phyloP scores from a whole-genome alignment of 805 yeast species.

The Teunomyces aglyptinius region DNA sequence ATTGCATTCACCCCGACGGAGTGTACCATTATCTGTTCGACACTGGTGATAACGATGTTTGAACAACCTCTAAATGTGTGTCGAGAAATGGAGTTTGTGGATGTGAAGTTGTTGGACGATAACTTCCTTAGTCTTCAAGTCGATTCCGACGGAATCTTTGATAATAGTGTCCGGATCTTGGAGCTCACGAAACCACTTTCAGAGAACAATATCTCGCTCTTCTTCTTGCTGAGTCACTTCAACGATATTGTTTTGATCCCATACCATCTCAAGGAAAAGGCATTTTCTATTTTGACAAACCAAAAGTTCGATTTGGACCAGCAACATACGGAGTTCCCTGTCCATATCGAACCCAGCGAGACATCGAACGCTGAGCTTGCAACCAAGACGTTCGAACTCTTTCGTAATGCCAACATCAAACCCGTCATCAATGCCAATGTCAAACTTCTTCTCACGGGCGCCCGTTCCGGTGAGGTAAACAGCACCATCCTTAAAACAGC shows the following conservation, averaged over 20 bases:
- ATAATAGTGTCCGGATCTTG: constrained; percentile 50
- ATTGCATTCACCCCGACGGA: constrained; percentile 63
- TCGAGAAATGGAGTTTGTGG: constrained; percentile 26
- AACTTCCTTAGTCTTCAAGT: constrained; percentile 55
- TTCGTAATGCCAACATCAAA: constrained; percentile 34
- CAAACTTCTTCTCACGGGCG: constrained; percentile 55
- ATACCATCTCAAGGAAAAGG: constrained; percentile 39
- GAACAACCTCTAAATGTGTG: constrained; percentile 37
- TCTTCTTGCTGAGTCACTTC: constrained; percentile 62
- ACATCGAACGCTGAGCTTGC: constrained; percentile 21
- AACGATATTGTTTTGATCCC: constrained; percentile 66
- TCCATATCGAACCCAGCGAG: neutral
- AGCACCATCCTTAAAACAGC: constrained; percentile 44
- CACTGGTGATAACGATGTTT: constrained; percentile 39
- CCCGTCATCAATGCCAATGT: constrained; percentile 43
- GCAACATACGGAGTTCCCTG: neutral
- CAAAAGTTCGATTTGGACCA: constrained; percentile 44
- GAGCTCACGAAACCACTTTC: constrained; percentile 60
- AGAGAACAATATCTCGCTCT: constrained; percentile 53
- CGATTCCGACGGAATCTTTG: constrained; percentile 57
- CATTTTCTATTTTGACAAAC: constrained; percentile 42
- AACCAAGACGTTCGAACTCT: constrained; percentile 32
- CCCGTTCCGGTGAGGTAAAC: constrained; percentile 49
- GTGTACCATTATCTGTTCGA: constrained; percentile 57
- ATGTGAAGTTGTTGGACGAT: constrained; percentile 41